A percentile compares a stretch with the other conserved stretches of the same genome.
phyloP scores from a whole-genome alignment of 495 filamentous ascomycete genomes.

The Penicillium dipodomyicola region DNA sequence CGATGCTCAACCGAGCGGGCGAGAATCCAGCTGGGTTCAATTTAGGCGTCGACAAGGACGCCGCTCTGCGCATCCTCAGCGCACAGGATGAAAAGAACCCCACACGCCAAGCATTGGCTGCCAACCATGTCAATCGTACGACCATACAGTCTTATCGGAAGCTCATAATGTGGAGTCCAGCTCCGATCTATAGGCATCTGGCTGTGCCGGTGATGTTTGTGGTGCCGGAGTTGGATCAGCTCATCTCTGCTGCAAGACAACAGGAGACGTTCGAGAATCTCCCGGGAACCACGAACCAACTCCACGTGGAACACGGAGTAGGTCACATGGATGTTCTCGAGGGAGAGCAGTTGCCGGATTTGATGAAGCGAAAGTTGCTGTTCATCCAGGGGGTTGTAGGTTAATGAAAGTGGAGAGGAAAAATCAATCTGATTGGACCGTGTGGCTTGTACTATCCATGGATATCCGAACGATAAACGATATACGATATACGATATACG shows the following conservation, averaged over 20 bases:
- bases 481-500: no score
- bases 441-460: no score
- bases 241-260: neutral
- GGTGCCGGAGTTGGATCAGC: neutral
- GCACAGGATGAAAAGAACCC: neutral
- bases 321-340: neutral
- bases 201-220: neutral
- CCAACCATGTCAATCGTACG: neutral
- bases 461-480: neutral
- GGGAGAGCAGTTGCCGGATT: neutral
- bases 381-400: neutral
- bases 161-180: neutral
- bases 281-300: neutral
- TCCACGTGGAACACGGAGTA: neutral
- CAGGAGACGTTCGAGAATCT: neutral
- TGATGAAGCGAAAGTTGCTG: neutral
- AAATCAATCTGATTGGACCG: no score
- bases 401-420: neutral
- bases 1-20: conserved; percentile 30
- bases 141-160: neutral
- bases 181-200: neutral
- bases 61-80: neutral
- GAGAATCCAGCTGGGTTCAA: conserved; percentile 33
- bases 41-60: neutral
- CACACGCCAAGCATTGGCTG: neutral